Evolutionary conservation across 495 filamentous ascomycete species (phyloP).

Genomic region (Annulohypoxylon stygium): DNA sequence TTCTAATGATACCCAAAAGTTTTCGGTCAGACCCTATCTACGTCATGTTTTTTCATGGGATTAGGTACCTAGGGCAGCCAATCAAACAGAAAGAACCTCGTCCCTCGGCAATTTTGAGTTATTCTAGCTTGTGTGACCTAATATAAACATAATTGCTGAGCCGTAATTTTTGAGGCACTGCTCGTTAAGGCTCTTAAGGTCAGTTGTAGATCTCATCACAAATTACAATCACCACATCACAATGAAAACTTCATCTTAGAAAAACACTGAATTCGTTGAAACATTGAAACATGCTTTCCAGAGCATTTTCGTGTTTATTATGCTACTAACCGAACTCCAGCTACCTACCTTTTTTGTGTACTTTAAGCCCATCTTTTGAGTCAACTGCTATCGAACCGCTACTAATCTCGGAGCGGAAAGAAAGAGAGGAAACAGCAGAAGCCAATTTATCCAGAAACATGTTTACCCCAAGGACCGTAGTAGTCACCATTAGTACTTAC

Average conservation of each 20-base stretch:
- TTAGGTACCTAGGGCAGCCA: too few relatives aligned
- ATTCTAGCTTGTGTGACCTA: too few relatives aligned
- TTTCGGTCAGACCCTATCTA: not conserved
- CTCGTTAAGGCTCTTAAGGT: too few relatives aligned
- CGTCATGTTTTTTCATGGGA: too few relatives aligned
- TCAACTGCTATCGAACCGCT: not conserved
- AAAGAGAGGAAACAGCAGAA: not conserved
- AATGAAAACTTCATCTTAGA: too few relatives aligned
- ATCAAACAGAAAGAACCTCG: too few relatives aligned
- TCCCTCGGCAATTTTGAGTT: too few relatives aligned
- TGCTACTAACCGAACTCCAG: not conserved
- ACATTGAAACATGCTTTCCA: not conserved
- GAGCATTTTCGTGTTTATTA: not conserved
- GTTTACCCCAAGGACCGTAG: not conserved
- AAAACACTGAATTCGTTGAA: not conserved
- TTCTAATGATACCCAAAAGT: slow-evolving; percentile 42
- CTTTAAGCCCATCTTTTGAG: not conserved
- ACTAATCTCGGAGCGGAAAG: not conserved
- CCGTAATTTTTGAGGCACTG: too few relatives aligned
- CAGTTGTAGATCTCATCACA: not conserved
- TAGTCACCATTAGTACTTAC: not conserved
- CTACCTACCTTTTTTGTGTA: slow-evolving; percentile 1
- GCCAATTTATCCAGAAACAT: not conserved
- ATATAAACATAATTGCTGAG: too few relatives aligned
- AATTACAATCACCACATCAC: not conserved